Percentiles rank a stretch among this genome's conserved stretches.
Conservation (phyloP, 2,329 filamentous ascomycete genomes). For the Alternaria conjuncta region DNA sequence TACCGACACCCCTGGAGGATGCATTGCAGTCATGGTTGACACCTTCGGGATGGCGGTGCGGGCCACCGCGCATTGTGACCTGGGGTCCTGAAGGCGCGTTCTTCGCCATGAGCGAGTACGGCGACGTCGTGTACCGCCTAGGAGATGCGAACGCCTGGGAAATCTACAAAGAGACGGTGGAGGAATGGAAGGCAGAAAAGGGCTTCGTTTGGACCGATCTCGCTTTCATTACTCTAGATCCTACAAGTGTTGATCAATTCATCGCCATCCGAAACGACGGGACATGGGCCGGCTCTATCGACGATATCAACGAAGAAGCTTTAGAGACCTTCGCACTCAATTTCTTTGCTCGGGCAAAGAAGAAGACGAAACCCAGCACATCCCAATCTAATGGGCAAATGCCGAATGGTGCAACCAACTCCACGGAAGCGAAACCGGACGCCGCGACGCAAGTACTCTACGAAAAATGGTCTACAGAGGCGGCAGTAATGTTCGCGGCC, state of each 20-base stretch:
- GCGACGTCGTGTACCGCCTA: constrained; percentile 36
- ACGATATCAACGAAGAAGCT: constrained; percentile 42
- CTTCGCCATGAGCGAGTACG: constrained; percentile 48
- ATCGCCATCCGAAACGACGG: constrained; percentile 43
- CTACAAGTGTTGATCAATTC: constrained; percentile 41
- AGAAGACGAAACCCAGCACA: constrained; percentile 22
- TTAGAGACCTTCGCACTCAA: constrained; percentile 40
- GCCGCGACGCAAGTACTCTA: constrained; percentile 35
- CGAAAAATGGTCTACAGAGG: constrained; percentile 38
- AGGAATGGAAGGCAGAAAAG: constrained; percentile 42
- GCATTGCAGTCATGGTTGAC: constrained; percentile 45
- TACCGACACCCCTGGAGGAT: constrained; percentile 38
- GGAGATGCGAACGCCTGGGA: constrained; percentile 35
- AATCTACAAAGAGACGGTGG: constrained; percentile 43
- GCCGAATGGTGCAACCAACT: not conserved
- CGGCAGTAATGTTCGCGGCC: constrained; percentile 32
- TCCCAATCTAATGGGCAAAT: constrained; percentile 2
- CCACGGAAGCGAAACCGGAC: constrained; percentile 18
- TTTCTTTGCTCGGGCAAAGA: constrained; percentile 33
- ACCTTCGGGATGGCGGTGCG: constrained; percentile 45
- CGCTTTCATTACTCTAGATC: constrained; percentile 40
- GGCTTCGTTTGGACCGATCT: constrained; percentile 42
- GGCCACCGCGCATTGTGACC: constrained; percentile 40
- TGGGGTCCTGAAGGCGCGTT: constrained; percentile 43
- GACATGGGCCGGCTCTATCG: constrained; percentile 46